Conservation (phyloP, 2,329 filamentous ascomycete species). For the Fusarium graminum region DNA sequence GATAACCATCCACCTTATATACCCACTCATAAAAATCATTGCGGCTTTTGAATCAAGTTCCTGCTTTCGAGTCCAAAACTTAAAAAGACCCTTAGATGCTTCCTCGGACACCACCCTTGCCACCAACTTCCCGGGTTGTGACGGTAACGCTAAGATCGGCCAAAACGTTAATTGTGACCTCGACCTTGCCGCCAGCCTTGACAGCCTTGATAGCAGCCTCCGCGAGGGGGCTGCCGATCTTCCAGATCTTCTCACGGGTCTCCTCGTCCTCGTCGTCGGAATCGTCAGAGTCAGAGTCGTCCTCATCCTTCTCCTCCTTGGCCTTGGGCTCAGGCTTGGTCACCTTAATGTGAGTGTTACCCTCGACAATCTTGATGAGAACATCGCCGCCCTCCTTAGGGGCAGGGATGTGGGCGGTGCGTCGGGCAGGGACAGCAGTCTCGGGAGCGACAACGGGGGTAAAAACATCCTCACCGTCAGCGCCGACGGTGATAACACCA, state of each 20-base stretch:
- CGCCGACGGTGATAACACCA: conserved; percentile 78
- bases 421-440: conserved; percentile 89
- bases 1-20: conserved; percentile 36
- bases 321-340: conserved; percentile 86
- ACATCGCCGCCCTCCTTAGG: conserved; percentile 89
- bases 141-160: conserved; percentile 84
- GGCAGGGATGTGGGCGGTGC: conserved; percentile 81
- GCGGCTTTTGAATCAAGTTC: conserved; percentile 36
- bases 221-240: conserved; percentile 83
- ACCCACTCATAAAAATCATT: conserved; percentile 43
- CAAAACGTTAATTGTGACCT: conserved; percentile 90
- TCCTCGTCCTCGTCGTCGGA: conserved; percentile 86
- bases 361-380: conserved; percentile 89
- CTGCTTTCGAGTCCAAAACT: conserved; percentile 30
- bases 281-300: conserved; percentile 70
- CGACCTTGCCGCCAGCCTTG: conserved; percentile 90
- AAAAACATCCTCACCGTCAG: conserved; percentile 76
- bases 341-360: conserved; percentile 90
- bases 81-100: conserved; percentile 54
- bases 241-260: conserved; percentile 91
- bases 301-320: conserved; percentile 72
- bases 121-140: conserved; percentile 86
- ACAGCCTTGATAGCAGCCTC: conserved; percentile 87
- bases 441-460: conserved; percentile 84
- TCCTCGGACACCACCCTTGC: conserved; percentile 85